These are phyloP conservation scores for Serpula lacrymans DNA, from an alignment of 768 basidiomycete genomes.

Conservation along the genomic window DNA sequence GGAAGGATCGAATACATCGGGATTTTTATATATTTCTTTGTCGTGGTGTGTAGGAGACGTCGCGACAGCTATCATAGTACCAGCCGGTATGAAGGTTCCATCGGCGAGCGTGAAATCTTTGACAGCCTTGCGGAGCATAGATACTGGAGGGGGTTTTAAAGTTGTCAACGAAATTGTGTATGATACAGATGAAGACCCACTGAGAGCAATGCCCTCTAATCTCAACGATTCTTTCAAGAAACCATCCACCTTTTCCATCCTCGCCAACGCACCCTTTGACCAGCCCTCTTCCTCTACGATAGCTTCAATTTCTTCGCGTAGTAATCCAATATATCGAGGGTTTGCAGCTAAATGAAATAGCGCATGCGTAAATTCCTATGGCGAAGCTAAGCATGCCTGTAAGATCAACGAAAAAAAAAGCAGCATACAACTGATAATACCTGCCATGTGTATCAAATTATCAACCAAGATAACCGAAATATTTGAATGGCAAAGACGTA, in stretches of 20 bases:
- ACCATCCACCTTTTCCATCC: conserved; percentile 38
- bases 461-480: too few species aligned
- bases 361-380: conserved; percentile 28
- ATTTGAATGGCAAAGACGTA: neutral
- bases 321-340: conserved; percentile 33
- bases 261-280: conserved; percentile 29
- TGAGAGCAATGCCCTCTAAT: conserved; percentile 27
- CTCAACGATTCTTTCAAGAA: conserved; percentile 42
- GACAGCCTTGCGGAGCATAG: conserved; percentile 28
- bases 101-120: conserved; percentile 42
- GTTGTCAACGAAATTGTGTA: neutral
- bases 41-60: too few species aligned
- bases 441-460: too few species aligned
- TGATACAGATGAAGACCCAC: conserved; percentile 16
- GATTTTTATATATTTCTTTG: too few species aligned
- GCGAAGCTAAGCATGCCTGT: conserved; percentile 5
- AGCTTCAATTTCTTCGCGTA: conserved; percentile 38
- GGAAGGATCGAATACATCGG: too few species aligned
- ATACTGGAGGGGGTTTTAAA: conserved; percentile 12
- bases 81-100: conserved; percentile 38
- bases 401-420: neutral
- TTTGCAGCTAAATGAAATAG: conserved; percentile 37
- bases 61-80: too few species aligned
- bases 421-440: conserved; percentile 20
- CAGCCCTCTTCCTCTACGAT: conserved; percentile 29